A percentile compares a stretch with the other conserved stretches of the same genome.
Evolutionary conservation across 2,329 filamentous ascomycete species (phyloP).

Genomic region (Teratosphaeria destructans): DNA sequence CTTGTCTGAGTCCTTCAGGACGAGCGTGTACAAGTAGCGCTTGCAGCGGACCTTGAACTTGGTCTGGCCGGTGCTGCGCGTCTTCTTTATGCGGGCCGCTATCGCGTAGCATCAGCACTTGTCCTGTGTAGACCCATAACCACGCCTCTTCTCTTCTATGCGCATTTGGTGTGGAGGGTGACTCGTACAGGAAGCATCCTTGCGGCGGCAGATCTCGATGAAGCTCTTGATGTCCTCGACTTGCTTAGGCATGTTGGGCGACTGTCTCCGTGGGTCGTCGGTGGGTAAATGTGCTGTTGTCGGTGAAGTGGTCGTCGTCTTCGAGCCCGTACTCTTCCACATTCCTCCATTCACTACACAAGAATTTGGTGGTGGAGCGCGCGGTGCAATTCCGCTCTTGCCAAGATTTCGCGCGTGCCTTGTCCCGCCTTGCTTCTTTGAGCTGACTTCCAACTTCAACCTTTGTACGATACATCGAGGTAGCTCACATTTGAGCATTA

Average conservation of each 20-base stretch:
- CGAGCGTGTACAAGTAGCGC: slow-evolving; percentile 90
- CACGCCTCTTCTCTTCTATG: not conserved
- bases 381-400: not conserved
- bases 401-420: not conserved
- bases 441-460: not conserved
- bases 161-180: slow-evolving; percentile 4
- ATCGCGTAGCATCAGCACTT: slow-evolving; percentile 4
- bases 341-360: not conserved
- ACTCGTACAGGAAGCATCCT: slow-evolving; percentile 95
- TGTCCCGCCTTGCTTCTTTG: not conserved
- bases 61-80: slow-evolving; percentile 72
- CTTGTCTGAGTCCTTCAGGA: slow-evolving; percentile 98
- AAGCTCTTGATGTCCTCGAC: slow-evolving; percentile 99
- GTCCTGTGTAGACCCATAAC: not conserved
- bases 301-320: slow-evolving; percentile 3
- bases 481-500: not conserved
- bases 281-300: slow-evolving; percentile 1
- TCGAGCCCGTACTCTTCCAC: not conserved
- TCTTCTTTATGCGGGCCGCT: slow-evolving; percentile 64
- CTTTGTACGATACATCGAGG: not conserved
- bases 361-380: not conserved
- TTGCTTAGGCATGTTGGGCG: slow-evolving; percentile 88
- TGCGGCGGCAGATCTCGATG: slow-evolving; percentile 99
- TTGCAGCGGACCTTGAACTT: slow-evolving; percentile 99
- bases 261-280: slow-evolving; percentile 9